Conservation (phyloP, 1,284 basidiomycete genomes). For the Puccinia triticina region DNA sequence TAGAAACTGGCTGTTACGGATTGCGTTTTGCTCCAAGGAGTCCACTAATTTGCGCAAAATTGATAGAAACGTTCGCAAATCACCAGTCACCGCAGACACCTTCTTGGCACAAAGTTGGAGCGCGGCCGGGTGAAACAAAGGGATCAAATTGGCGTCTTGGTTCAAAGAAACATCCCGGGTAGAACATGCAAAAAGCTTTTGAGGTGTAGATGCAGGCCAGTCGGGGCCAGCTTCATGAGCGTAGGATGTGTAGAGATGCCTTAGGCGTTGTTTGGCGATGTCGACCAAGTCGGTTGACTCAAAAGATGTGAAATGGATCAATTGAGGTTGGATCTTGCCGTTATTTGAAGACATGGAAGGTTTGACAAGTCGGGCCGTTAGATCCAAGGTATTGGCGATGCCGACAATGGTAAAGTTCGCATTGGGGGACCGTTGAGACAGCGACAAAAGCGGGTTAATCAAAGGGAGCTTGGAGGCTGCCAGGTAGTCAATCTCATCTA, state of each 20-base stretch:
- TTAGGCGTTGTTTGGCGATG: constrained; percentile 60
- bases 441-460: constrained; percentile 60
- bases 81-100: constrained; percentile 61
- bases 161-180: background rate
- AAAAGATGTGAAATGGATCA: constrained; percentile 62
- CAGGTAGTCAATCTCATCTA: constrained; percentile 63
- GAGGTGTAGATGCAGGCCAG: constrained; percentile 32
- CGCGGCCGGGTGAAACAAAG: constrained; percentile 60
- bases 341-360: constrained; percentile 52
- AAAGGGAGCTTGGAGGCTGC: constrained; percentile 58
- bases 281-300: constrained; percentile 59
- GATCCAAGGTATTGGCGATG: constrained; percentile 59
- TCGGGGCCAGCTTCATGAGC: constrained; percentile 15
- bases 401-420: constrained; percentile 57
- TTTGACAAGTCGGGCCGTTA: constrained; percentile 54
- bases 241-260: constrained; percentile 56
- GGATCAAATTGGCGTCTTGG: constrained; percentile 52
- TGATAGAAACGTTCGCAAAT: constrained; percentile 61
- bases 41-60: constrained; percentile 60
- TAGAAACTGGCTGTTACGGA: constrained; percentile 21
- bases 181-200: constrained; percentile 44
- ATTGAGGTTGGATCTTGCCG: constrained; percentile 58
- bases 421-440: constrained; percentile 52
- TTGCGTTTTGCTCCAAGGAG: constrained; percentile 56
- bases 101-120: constrained; percentile 61